Evolutionary conservation across 176 grass and related monocot species (phyloP), one percentile per base, ranked within the genome.

Genomic region (Triticum dicoccoides): DNA sequence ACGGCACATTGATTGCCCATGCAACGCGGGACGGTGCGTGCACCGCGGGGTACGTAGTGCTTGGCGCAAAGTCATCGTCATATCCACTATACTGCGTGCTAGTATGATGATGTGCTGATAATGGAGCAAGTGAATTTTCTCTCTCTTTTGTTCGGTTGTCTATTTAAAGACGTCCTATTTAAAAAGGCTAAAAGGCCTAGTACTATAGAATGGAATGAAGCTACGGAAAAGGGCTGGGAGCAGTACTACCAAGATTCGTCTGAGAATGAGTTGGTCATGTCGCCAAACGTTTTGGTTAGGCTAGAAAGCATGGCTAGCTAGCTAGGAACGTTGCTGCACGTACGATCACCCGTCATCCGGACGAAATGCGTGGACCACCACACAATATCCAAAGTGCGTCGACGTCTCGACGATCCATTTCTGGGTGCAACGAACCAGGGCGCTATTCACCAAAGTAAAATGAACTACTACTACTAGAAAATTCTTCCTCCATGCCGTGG

Each of bases 71-170:
- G 69, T 65, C 69, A 15, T 37, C 89, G 74, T 75, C 85, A 75
- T 84, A 73, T 73, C 69, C 20, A 72, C 37, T 5, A 12, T 12
- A 6, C 24, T 64, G 12, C 2, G 11, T 65, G 11, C 51, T 14
- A 0, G 23, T 11, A 51, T 59, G 73, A 87, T 80, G 59, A 87
- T 87, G 84, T 15, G 24, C 13, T 73, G 85, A 83, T 87, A 64
- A 87, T 82, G 68, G 76, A 63, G n/a, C 51, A 17, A 54, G 51
- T 18, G 51, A 54, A 6, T 54, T 54, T 54, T 6, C 51, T 18
- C 49, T 49, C 49, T 7, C 51, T 54, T 54, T 54, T 54, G 51
- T 54, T 54, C 15, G 30, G 27, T 15, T 66, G 30, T 15, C 65
- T 37, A 13, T 21, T 37, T 69, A 69, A 69, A 69, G 66, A 37